Conservation (phyloP, 108 stramenopile species). For the Hondaea fermentalgiana region DNA sequence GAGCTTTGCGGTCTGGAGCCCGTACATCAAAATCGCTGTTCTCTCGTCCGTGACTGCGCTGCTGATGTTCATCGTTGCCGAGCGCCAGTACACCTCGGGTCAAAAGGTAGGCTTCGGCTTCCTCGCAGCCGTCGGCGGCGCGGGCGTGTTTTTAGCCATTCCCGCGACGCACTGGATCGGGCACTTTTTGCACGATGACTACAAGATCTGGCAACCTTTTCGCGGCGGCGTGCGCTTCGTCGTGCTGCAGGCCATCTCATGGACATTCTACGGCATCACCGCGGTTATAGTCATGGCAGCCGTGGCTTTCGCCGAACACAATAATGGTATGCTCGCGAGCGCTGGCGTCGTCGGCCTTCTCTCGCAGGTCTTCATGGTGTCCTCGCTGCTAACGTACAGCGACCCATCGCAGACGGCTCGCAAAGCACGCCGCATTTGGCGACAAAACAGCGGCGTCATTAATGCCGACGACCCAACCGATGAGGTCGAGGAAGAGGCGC, state of each 20-base stretch:
- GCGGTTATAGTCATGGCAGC: neutral
- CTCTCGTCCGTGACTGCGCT: neutral
- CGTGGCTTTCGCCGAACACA: neutral
- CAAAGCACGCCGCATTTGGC: neutral
- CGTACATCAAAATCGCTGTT: neutral
- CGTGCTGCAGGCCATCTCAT: neutral
- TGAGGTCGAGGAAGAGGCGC: neutral
- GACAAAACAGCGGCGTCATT: neutral
- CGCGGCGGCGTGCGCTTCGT: slow-evolving; percentile 12
- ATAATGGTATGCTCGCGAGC: neutral
- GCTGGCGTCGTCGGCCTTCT: slow-evolving; percentile 13
- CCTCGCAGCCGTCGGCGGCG: neutral
- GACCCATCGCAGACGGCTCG: neutral
- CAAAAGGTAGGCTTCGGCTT: neutral
- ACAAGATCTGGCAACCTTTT: neutral
- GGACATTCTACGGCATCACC: neutral
- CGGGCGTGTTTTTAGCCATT: neutral
- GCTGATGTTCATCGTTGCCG: neutral
- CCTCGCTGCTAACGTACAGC: slow-evolving; percentile 1
- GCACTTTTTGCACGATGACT: neutral
- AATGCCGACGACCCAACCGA: neutral
- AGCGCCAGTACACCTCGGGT: neutral
- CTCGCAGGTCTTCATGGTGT: slow-evolving; percentile 7
- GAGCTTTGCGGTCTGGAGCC: neutral
- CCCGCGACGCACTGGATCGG: slow-evolving; percentile 16